Evolutionary conservation across 2,329 filamentous ascomycete species (phyloP), one percentile per base, ranked within the genome.

Genomic region (Ophioceras dolichostomum): DNA sequence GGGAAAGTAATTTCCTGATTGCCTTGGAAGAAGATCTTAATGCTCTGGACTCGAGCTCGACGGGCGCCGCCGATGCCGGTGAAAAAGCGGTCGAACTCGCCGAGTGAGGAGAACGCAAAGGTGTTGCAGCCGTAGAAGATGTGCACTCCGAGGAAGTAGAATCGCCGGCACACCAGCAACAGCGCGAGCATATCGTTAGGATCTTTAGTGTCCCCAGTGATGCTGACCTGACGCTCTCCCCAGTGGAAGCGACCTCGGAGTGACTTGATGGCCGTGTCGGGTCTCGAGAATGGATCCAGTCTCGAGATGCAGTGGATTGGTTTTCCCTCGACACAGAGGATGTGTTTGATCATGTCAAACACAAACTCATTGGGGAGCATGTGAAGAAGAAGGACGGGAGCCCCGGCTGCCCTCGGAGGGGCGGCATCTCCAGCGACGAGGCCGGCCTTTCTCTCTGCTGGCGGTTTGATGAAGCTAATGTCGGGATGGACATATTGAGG

Each of bases 91-190:
- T 60, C 60, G 46, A 65, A 61, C 47, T 72, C 67, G 32, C 68
- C 67, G 0, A 72, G 49, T n/a, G 62, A 67, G n/a, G 64, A 68
- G 45, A 72, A 71, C 0, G 60, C 61, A 41, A 71, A 70, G 0
- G 52, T 64, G 43, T 72, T 72, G 2, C 51, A 41, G 7, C 65
- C 64, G 38, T 70, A 70, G 41, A 71, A 71, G 3, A 61, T 42
- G 40, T 63, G 59, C 2, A 51, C 45, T 0, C 60, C 64, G 2
- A 65, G 45, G 20, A 57, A 62, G 34, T 55, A 47, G 57, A 62
- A 66, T 1, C 50, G 44, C 38, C 53, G 62, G 36, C 49, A 61
- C 0, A 68, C 65, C 0, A 55, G 24, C 0, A 72, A 51, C 1
- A 57, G 48, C 0, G 47, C 48, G 0, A 71, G 54, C 1, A 64